A percentile compares a stretch with the other conserved stretches of the same genome.
Evolutionary conservation across 169 alveolate species (phyloP).

Genomic region (Plasmodium relictum): DNA sequence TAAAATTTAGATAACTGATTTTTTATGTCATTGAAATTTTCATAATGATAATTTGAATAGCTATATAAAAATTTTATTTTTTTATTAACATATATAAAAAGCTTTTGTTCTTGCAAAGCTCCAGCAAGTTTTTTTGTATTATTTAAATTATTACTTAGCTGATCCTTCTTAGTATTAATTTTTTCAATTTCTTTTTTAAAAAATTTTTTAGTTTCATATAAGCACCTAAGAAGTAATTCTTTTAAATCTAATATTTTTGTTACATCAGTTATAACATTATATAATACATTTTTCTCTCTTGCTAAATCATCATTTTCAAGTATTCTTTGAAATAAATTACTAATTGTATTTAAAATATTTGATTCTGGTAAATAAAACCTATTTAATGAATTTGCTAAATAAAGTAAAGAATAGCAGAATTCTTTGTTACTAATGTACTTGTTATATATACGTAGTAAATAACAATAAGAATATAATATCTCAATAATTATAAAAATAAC

Average conservation of each 20-base stretch:
- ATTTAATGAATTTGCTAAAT: conserved; percentile 29
- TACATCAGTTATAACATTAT: conserved; percentile 65
- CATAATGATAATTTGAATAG: conserved; percentile 69
- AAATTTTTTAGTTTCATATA: conserved; percentile 46
- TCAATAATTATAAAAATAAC: conserved; percentile 54
- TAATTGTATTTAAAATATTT: conserved; percentile 32
- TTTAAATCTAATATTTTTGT: conserved; percentile 32
- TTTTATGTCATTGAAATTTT: conserved; percentile 7
- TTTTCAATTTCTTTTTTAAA: conserved; percentile 61
- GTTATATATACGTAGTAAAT: conserved; percentile 54
- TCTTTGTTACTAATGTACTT: conserved; percentile 27
- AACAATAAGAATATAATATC: conserved; percentile 57
- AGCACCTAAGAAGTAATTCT: conserved; percentile 50
- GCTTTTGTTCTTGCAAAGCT: conserved; percentile 44
- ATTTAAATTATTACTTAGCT: neutral
- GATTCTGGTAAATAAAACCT: conserved; percentile 44
- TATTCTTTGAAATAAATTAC: conserved; percentile 45
- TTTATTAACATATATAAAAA: conserved; percentile 51
- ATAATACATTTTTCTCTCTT: conserved; percentile 50
- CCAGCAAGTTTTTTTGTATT: neutral
- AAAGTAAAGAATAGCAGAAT: conserved; percentile 36
- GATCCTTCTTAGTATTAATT: conserved; percentile 14
- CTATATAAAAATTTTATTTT: conserved; percentile 55
- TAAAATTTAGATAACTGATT: conserved; percentile 36
- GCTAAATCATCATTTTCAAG: conserved; percentile 67